phyloP scores from a whole-genome alignment of 306 rosid species.

The Quercus aquifolioides region DNA sequence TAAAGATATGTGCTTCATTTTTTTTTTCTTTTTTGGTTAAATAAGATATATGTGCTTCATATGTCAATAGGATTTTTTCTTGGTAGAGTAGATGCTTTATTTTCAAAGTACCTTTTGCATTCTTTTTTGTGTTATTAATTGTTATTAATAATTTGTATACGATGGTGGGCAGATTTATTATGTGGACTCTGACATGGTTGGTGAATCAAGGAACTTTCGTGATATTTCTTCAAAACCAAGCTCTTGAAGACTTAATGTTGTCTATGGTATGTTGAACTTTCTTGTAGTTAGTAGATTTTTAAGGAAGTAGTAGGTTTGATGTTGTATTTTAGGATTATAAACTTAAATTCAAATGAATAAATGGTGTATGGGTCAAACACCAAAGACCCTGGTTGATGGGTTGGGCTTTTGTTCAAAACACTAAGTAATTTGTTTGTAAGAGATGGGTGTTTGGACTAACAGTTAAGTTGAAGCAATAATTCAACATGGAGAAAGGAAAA shows the following conservation, averaged over 20 bases:
- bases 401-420: too few species aligned
- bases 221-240: slow-evolving; percentile 87
- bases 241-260: slow-evolving; percentile 91
- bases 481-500: too few species aligned
- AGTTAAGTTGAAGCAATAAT: too few species aligned
- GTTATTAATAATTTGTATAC: background rate
- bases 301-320: slow-evolving; percentile 6
- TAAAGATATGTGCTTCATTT: too few species aligned
- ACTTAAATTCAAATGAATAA: background rate
- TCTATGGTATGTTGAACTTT: slow-evolving; percentile 63
- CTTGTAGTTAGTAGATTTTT: background rate
- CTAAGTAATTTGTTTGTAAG: too few species aligned
- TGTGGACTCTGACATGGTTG: slow-evolving; percentile 49
- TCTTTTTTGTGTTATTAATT: background rate
- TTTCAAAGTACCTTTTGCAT: background rate
- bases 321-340: background rate
- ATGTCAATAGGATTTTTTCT: too few species aligned
- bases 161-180: slow-evolving; percentile 61
- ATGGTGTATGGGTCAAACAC: too few species aligned
- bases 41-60: too few species aligned
- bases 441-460: too few species aligned
- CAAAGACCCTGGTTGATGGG: too few species aligned
- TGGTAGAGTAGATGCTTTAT: too few species aligned
- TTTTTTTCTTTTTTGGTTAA: too few species aligned
- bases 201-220: slow-evolving; percentile 62